Conservation (phyloP, 495 filamentous ascomycete genomes). For the Thozetella sp. region DNA sequence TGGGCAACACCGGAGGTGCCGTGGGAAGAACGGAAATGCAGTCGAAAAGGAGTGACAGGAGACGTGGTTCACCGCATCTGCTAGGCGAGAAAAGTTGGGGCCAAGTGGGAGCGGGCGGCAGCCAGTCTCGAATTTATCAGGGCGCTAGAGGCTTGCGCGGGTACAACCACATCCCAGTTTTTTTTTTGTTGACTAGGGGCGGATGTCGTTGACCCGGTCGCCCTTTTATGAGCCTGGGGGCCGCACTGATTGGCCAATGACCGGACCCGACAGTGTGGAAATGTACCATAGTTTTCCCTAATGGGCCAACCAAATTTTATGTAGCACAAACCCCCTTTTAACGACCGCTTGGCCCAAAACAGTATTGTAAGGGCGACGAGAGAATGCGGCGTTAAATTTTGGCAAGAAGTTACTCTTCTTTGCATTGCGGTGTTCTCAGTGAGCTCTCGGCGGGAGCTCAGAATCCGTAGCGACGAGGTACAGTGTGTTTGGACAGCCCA, state of each 20-base stretch:
- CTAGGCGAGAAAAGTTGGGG: not conserved
- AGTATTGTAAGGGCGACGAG: too few relatives aligned
- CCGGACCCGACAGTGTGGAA: too few relatives aligned
- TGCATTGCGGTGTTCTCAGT: too few relatives aligned
- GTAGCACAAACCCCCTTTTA: too few relatives aligned
- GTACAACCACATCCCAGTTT: not conserved
- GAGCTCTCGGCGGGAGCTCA: too few relatives aligned
- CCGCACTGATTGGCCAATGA: not conserved
- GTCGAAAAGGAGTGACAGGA: not conserved
- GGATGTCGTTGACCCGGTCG: not conserved
- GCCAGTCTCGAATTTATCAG: not conserved
- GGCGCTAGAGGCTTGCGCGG: not conserved
- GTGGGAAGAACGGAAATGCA: not conserved
- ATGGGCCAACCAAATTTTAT: too few relatives aligned
- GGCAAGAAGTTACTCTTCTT: too few relatives aligned
- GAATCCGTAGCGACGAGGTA: too few relatives aligned
- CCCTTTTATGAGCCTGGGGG: not conserved
- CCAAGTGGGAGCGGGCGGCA: not conserved
- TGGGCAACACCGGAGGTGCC: not conserved
- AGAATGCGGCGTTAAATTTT: too few relatives aligned
- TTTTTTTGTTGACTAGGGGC: not conserved
- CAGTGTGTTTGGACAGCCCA: too few relatives aligned
- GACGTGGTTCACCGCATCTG: not conserved
- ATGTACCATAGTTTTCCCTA: too few relatives aligned
- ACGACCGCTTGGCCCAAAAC: too few relatives aligned